Percentiles rank a stretch among this genome's conserved stretches.
phyloP scores from a whole-genome alignment of 2,329 filamentous ascomycete genomes.

The Leptographium radiaticola region DNA sequence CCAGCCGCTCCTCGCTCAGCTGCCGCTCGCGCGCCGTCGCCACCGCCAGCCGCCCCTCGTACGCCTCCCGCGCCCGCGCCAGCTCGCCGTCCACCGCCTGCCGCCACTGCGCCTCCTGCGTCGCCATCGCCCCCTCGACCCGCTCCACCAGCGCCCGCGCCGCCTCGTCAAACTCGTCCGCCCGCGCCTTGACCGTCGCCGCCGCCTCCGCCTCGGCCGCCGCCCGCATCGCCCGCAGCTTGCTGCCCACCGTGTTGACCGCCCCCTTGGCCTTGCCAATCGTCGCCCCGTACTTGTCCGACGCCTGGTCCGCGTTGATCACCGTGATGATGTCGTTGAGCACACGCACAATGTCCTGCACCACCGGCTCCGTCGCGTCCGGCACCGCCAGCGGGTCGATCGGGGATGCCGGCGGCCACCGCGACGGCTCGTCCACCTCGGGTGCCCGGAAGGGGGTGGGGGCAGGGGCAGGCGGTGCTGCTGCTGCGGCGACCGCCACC shows the following conservation, averaged over 20 bases:
- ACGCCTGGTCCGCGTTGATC: conserved; percentile 74
- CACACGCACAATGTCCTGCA: conserved; percentile 88
- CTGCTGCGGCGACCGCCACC: background rate
- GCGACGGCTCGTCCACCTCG: conserved; percentile 54
- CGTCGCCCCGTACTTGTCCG: conserved; percentile 62
- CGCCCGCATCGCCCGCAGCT: conserved; percentile 62
- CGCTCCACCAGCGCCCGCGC: conserved; percentile 77
- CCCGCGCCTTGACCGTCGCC: conserved; percentile 58
- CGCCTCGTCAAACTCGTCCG: conserved; percentile 69
- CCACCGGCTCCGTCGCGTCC: conserved; percentile 69
- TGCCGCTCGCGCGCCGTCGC: conserved; percentile 70
- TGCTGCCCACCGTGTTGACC: conserved; percentile 61
- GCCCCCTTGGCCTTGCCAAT: conserved; percentile 79
- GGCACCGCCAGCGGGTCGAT: conserved; percentile 69
- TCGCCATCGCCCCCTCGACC: conserved; percentile 71
- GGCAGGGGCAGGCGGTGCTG: too few relatives aligned
- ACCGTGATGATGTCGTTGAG: conserved; percentile 92
- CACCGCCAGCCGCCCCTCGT: conserved; percentile 65
- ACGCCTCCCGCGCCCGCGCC: conserved; percentile 61
- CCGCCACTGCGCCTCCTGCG: conserved; percentile 72
- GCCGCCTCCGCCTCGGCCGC: too few relatives aligned
- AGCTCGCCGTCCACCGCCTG: conserved; percentile 82
- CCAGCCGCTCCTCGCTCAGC: conserved; percentile 68
- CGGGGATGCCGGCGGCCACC: conserved; percentile 48
- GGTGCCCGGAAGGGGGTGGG: conserved; percentile 38